A percentile compares a stretch with the other conserved stretches of the same genome.
Conservation (phyloP, 208 protist species). For the Wallacemonas sp. region DNA sequence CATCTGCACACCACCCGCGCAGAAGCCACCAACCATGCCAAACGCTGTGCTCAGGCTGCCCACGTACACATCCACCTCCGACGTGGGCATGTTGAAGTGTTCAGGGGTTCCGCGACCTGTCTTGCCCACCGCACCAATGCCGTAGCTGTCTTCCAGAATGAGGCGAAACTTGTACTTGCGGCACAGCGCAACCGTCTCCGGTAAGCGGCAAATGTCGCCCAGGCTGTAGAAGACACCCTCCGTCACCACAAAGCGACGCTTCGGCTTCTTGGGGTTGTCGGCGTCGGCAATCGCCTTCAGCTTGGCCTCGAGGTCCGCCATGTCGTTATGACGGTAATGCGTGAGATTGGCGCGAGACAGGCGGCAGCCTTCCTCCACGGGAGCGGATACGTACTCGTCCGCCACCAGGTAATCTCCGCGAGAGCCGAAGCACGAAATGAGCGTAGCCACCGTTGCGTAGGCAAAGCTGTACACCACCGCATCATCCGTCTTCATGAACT, state of each 20-base stretch:
- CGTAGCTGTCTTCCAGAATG: conserved; percentile 96
- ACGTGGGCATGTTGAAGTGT: conserved; percentile 86
- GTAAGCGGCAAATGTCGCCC: conserved; percentile 89
- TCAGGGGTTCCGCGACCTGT: conserved; percentile 94
- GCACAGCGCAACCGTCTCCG: conserved; percentile 92
- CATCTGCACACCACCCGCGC: conserved; percentile 78
- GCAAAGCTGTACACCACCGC: conserved; percentile 95
- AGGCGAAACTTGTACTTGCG: conserved; percentile 94
- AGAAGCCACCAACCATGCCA: conserved; percentile 95
- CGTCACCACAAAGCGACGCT: conserved; percentile 93
- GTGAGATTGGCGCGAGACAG: conserved; percentile 87
- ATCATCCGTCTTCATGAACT: conserved; percentile 89
- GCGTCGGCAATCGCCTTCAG: conserved; percentile 75
- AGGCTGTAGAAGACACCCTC: conserved; percentile 95
- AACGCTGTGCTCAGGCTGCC: conserved; percentile 89
- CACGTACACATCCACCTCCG: conserved; percentile 87
- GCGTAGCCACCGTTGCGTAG: conserved; percentile 94
- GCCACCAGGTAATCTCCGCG: conserved; percentile 92
- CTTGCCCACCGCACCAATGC: conserved; percentile 94
- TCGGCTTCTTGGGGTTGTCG: conserved; percentile 61
- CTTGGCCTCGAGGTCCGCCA: conserved; percentile 87
- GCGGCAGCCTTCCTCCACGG: conserved; percentile 85
- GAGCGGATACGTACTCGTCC: conserved; percentile 85
- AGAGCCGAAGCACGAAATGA: conserved; percentile 94
- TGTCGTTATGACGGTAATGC: conserved; percentile 96